These are phyloP conservation scores for Lentinula detonsa DNA, from an alignment of 768 basidiomycete species.

Conservation along the genomic window DNA sequence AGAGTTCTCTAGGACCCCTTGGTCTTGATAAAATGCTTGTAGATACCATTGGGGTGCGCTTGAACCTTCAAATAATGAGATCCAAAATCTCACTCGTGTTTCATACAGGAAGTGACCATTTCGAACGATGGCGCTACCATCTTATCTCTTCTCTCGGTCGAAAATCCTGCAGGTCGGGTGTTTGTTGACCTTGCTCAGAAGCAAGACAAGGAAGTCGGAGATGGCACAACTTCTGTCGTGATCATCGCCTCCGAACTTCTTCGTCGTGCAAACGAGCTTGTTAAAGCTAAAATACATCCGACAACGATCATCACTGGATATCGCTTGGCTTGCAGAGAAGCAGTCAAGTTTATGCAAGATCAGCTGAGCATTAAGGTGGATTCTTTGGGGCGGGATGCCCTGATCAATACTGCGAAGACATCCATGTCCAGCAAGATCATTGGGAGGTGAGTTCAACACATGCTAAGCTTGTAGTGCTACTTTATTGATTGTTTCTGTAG, in stretches of 20 bases:
- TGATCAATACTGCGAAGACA: slow-evolving; percentile 96
- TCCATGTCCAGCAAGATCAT: slow-evolving; percentile 99
- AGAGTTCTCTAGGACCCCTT: slow-evolving; percentile 91
- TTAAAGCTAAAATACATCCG: slow-evolving; percentile 97
- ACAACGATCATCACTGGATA: slow-evolving; percentile 99
- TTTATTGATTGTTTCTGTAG: slow-evolving; percentile 31
- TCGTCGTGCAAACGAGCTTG: slow-evolving; percentile 94
- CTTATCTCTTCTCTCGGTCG: slow-evolving; percentile 85
- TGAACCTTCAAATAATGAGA: neutral
- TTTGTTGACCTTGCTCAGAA: slow-evolving; percentile 99
- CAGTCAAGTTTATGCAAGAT: slow-evolving; percentile 96
- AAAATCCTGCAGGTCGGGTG: slow-evolving; percentile 95
- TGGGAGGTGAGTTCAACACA: slow-evolving; percentile 65
- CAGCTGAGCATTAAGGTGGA: slow-evolving; percentile 95
- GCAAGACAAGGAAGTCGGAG: slow-evolving; percentile 98
- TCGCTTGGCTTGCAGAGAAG: slow-evolving; percentile 93
- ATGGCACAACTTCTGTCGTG: slow-evolving; percentile 98
- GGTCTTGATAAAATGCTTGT: slow-evolving; percentile 98
- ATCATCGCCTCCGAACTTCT: slow-evolving; percentile 97
- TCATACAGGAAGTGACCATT: slow-evolving; percentile 89
- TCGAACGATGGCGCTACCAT: slow-evolving; percentile 99
- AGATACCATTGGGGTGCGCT: slow-evolving; percentile 89
- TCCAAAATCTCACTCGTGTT: slow-evolving; percentile 2
- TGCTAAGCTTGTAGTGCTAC: neutral
- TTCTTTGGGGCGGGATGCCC: slow-evolving; percentile 80